These are phyloP conservation scores for Arabidopsis arenosa DNA, from an alignment of 345 rosid species.

Conservation along the genomic window DNA sequence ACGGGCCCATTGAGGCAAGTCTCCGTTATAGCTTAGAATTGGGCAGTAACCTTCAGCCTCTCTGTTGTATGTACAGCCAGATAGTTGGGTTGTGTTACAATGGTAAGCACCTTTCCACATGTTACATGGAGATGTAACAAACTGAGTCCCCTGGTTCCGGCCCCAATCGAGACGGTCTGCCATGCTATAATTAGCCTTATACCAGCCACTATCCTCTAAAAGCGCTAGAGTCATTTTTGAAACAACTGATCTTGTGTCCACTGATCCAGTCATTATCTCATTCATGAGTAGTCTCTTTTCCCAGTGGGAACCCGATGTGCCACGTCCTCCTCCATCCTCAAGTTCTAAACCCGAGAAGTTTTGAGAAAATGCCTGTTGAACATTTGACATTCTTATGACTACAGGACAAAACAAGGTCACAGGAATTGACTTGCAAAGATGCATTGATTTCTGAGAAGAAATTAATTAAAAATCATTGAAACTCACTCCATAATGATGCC, in stretches of 20 bases:
- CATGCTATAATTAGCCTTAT: slow-evolving; percentile 96
- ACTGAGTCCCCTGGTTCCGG: slow-evolving; percentile 88
- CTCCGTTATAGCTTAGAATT: slow-evolving; percentile 87
- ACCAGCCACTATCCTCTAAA: slow-evolving; percentile 99
- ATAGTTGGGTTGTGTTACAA: slow-evolving; percentile 89
- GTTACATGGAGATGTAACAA: slow-evolving; percentile 92
- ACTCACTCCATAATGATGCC: slow-evolving; percentile 94
- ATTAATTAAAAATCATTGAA: background rate
- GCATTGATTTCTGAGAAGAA: background rate
- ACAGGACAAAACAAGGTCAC: slow-evolving; percentile 18
- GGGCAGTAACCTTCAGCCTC: slow-evolving; percentile 99
- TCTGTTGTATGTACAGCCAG: slow-evolving; percentile 98
- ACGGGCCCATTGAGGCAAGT: slow-evolving; percentile 96
- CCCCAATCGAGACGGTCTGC: slow-evolving; percentile 99
- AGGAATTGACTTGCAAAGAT: slow-evolving; percentile 6
- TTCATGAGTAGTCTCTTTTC: slow-evolving; percentile 98
- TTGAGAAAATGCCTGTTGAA: slow-evolving; percentile 83
- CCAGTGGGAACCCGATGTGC: slow-evolving; percentile 99
- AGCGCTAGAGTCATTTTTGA: slow-evolving; percentile 97
- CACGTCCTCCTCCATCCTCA: slow-evolving; percentile 99
- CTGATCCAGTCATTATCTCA: slow-evolving; percentile 99
- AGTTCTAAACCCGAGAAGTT: slow-evolving; percentile 97
- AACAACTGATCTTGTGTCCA: slow-evolving; percentile 96
- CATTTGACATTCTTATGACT: slow-evolving; percentile 16
- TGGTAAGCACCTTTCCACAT: slow-evolving; percentile 96